These are phyloP conservation scores for Golubevia pallescens DNA, from an alignment of 1,284 basidiomycete genomes.

Conservation along the genomic window DNA sequence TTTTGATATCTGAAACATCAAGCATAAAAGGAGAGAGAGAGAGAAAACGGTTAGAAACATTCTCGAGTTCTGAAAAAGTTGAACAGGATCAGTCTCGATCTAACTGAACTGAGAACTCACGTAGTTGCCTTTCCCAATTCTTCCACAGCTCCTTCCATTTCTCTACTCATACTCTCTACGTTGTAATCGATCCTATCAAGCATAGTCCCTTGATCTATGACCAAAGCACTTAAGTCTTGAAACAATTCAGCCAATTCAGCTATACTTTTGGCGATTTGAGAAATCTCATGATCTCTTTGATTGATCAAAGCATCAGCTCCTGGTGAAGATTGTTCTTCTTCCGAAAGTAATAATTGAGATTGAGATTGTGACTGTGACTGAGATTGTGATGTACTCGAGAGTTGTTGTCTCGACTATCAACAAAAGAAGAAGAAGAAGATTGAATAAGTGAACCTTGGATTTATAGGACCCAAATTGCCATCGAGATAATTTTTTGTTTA, in stretches of 20 bases:
- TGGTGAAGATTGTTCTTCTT: constrained; percentile 7
- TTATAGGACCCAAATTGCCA: too few relatives aligned
- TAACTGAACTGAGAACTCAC: constrained; percentile 68
- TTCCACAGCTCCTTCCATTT: constrained; percentile 81
- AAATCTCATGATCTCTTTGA: constrained; percentile 74
- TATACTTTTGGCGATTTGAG: constrained; percentile 90
- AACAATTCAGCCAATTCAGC: constrained; percentile 90
- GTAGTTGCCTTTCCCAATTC: constrained; percentile 82
- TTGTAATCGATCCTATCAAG: constrained; percentile 97
- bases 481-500: background rate
- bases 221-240: constrained; percentile 87
- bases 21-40: background rate
- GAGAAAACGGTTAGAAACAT: background rate
- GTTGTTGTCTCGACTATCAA: constrained; percentile 9
- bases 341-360: constrained; percentile 40
- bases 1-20: constrained; percentile 77
- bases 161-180: constrained; percentile 84
- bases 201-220: constrained; percentile 97
- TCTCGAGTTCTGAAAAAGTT: too few relatives aligned
- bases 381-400: constrained; percentile 9
- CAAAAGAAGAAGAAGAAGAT: constrained; percentile 6
- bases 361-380: constrained; percentile 65
- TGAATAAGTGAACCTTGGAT: constrained; percentile 1
- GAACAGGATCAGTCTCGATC: too few relatives aligned
- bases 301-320: constrained; percentile 22